Percentiles rank a stretch among this genome's conserved stretches.
These are phyloP conservation scores for Cicer arietinum DNA, from an alignment of 306 rosid genomes.

Conservation along the genomic window DNA sequence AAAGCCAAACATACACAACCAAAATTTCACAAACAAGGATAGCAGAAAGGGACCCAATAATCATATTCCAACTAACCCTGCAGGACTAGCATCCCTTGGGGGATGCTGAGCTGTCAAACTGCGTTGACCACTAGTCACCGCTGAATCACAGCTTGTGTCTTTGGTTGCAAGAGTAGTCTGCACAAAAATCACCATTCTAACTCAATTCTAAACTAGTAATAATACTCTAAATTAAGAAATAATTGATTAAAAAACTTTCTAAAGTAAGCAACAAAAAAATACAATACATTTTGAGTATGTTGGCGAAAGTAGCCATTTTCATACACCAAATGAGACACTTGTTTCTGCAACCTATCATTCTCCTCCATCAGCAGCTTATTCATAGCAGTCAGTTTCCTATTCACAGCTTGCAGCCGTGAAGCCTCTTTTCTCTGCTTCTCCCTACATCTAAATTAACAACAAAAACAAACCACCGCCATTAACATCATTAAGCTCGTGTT, in stretches of 20 bases:
- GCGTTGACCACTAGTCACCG: conserved; percentile 93
- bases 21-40: conserved; percentile 45
- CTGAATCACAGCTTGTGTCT: conserved; percentile 96
- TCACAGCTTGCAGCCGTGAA: conserved; percentile 85
- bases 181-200: conserved; percentile 33
- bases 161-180: conserved; percentile 87
- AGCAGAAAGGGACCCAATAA: conserved; percentile 63
- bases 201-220: conserved; percentile 27
- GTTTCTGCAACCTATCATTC: conserved; percentile 99
- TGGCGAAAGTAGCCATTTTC: conserved; percentile 98
- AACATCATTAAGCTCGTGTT: neutral
- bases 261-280: neutral
- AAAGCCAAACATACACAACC: conserved; percentile 52
- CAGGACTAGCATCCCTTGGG: conserved; percentile 99
- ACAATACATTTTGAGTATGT: conserved; percentile 76
- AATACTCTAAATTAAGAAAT: neutral
- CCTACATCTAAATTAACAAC: conserved; percentile 68
- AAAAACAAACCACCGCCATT: neutral
- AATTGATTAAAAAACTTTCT: neutral
- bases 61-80: conserved; percentile 85
- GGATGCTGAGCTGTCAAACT: conserved; percentile 94
- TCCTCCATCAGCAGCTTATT: conserved; percentile 97
- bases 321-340: conserved; percentile 92
- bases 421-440: conserved; percentile 99
- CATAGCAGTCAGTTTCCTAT: conserved; percentile 94